Evolutionary conservation across 768 basidiomycete genomes (phyloP).

Genomic region (Dacryopinax spathularia): DNA sequence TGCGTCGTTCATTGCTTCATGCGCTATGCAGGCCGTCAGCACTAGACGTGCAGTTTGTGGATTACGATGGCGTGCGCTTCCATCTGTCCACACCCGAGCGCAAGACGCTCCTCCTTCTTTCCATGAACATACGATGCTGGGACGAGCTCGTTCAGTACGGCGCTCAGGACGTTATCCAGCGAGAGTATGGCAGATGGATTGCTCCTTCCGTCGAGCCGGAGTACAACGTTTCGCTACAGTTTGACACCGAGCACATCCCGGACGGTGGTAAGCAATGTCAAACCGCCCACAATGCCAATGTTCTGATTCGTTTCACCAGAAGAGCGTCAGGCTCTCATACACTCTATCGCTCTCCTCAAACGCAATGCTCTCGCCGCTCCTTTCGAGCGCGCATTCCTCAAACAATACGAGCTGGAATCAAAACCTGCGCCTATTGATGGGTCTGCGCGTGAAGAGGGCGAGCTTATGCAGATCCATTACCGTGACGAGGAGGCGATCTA

Average conservation of each 20-base stretch:
- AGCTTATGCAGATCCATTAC: slow-evolving; percentile 87
- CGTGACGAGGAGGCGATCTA: slow-evolving; percentile 96
- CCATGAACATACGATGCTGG: slow-evolving; percentile 98
- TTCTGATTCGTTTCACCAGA: slow-evolving; percentile 33
- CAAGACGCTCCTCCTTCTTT: slow-evolving; percentile 63
- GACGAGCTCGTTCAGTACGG: slow-evolving; percentile 80
- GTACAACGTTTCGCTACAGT: slow-evolving; percentile 73
- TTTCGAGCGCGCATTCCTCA: slow-evolving; percentile 73
- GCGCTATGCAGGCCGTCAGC: slow-evolving; percentile 54
- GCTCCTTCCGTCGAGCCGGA: slow-evolving; percentile 61
- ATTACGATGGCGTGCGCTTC: slow-evolving; percentile 94
- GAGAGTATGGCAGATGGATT: slow-evolving; percentile 71
- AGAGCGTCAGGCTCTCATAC: slow-evolving; percentile 62
- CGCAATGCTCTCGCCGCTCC: slow-evolving; percentile 90
- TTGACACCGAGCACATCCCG: slow-evolving; percentile 73
- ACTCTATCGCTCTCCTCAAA: slow-evolving; percentile 72
- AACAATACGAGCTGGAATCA: slow-evolving; percentile 67
- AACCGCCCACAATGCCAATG: background rate
- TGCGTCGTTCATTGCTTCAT: slow-evolving; percentile 12
- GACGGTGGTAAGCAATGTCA: slow-evolving; percentile 46
- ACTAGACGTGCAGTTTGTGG: slow-evolving; percentile 91
- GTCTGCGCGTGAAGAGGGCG: slow-evolving; percentile 50
- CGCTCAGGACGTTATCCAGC: slow-evolving; percentile 57
- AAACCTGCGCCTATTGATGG: slow-evolving; percentile 27
- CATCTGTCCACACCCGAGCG: slow-evolving; percentile 78